Evolutionary conservation across 441 rosid species (phyloP).

Genomic region (Bruguiera hainesii): DNA sequence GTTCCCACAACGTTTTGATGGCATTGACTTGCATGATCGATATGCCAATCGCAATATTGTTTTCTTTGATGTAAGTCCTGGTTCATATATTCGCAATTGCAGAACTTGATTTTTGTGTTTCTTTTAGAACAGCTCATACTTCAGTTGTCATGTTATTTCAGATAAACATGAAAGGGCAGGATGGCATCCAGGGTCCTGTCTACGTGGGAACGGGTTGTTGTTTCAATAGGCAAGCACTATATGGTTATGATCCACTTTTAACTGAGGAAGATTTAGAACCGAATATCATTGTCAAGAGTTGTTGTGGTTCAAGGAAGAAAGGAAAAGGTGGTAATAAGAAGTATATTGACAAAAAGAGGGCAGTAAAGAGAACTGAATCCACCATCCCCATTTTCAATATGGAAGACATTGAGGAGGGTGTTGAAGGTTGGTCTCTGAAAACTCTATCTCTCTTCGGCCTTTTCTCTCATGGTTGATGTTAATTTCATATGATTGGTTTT

Average conservation of each 20-base stretch:
- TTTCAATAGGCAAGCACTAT: constrained; percentile 93
- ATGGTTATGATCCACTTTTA: constrained; percentile 96
- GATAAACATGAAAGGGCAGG: constrained; percentile 97
- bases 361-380: constrained; percentile 85
- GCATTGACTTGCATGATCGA: constrained; percentile 98
- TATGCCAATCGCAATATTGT: constrained; percentile 98
- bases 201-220: constrained; percentile 99
- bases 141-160: constrained; percentile 30
- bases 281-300: constrained; percentile 87
- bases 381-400: constrained; percentile 92
- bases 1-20: constrained; percentile 98
- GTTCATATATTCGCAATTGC: constrained; percentile 18
- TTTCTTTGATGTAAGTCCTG: constrained; percentile 79
- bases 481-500: neutral
- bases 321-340: constrained; percentile 64
- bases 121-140: neutral
- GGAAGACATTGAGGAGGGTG: constrained; percentile 98
- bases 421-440: constrained; percentile 65
- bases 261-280: constrained; percentile 94
- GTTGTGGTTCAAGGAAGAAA: constrained; percentile 94
- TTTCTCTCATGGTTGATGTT: neutral
- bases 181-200: constrained; percentile 96
- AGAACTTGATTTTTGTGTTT: neutral
- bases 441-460: neutral
- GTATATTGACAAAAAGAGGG: constrained; percentile 67